Percentiles rank a stretch among this genome's conserved stretches.
These are phyloP conservation scores for Penicillium flavigenum DNA, from an alignment of 495 filamentous ascomycete species.

Conservation along the genomic window DNA sequence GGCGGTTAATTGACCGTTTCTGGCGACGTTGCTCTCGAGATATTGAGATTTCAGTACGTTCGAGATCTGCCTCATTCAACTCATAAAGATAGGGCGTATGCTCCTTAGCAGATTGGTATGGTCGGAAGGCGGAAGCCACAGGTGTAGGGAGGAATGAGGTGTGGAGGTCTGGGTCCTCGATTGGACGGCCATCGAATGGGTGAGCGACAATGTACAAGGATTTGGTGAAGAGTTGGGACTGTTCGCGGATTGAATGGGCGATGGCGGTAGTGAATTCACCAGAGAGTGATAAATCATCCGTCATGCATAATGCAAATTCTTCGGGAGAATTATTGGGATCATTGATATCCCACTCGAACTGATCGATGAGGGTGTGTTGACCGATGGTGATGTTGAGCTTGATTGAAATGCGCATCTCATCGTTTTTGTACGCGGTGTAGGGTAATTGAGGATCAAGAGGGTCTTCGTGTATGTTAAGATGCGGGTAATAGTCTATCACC, in stretches of 20 bases:
- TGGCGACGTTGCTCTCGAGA: constrained; percentile 90
- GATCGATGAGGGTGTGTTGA: constrained; percentile 88
- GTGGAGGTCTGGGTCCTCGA: constrained; percentile 87
- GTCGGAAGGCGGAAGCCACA: constrained; percentile 76
- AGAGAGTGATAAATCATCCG: constrained; percentile 83
- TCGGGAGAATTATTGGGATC: constrained; percentile 90
- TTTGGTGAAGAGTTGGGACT: constrained; percentile 88
- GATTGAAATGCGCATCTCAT: constrained; percentile 94
- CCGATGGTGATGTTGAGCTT: constrained; percentile 98
- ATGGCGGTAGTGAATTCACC: constrained; percentile 98
- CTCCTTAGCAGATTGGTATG: constrained; percentile 87
- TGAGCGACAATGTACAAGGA: constrained; percentile 91
- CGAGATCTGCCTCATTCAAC: constrained; percentile 84
- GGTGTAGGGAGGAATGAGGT: constrained; percentile 84
- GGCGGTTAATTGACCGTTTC: constrained; percentile 90
- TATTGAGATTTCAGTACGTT: constrained; percentile 86
- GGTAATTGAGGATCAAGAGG: constrained; percentile 85
- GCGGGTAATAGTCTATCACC: constrained; percentile 87
- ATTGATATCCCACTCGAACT: constrained; percentile 99
- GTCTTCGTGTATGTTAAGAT: constrained; percentile 85
- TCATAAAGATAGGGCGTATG: constrained; percentile 92
- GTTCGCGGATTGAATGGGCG: constrained; percentile 94
- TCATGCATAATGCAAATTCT: constrained; percentile 87
- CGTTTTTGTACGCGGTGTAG: constrained; percentile 94
- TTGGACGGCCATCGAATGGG: constrained; percentile 88